Percentiles rank a stretch among this genome's conserved stretches.
Conservation (phyloP, 2,329 filamentous ascomycete species). For the Penicillium nordicum region DNA sequence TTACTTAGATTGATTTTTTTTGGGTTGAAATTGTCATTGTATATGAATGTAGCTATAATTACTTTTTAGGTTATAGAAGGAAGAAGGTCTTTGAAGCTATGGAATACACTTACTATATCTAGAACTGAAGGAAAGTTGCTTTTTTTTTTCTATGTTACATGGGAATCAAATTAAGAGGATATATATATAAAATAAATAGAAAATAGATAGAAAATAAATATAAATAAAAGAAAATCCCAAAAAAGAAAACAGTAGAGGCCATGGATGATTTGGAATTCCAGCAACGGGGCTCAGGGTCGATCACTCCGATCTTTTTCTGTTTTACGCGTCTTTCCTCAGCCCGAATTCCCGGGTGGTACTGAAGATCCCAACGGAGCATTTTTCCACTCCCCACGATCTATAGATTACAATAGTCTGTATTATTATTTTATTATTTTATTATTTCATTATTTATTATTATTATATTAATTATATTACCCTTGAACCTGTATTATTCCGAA, state of each 20-base stretch:
- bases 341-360: constrained; percentile 26
- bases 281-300: constrained; percentile 28
- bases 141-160: not conserved
- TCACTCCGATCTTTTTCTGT: constrained; percentile 24
- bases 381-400: constrained; percentile 12
- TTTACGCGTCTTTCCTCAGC: constrained; percentile 22
- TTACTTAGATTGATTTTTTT: not conserved
- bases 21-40: not conserved
- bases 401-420: constrained; percentile 12
- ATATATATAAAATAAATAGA: not conserved
- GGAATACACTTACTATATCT: not conserved
- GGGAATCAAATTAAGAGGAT: not conserved
- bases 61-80: not conserved
- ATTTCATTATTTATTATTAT: constrained; percentile 1
- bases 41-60: not conserved
- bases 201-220: not conserved
- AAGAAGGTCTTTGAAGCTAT: not conserved
- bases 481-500: constrained; percentile 25
- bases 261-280: constrained; percentile 28
- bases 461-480: constrained; percentile 2
- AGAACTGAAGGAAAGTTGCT: not conserved
- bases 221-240: not conserved
- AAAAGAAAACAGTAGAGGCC: not conserved
- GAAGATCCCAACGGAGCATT: constrained; percentile 24
- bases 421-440: not conserved